A percentile compares a stretch with the other conserved stretches of the same genome.
phyloP scores from a whole-genome alignment of 306 rosid genomes.

The Trifolium repens region DNA sequence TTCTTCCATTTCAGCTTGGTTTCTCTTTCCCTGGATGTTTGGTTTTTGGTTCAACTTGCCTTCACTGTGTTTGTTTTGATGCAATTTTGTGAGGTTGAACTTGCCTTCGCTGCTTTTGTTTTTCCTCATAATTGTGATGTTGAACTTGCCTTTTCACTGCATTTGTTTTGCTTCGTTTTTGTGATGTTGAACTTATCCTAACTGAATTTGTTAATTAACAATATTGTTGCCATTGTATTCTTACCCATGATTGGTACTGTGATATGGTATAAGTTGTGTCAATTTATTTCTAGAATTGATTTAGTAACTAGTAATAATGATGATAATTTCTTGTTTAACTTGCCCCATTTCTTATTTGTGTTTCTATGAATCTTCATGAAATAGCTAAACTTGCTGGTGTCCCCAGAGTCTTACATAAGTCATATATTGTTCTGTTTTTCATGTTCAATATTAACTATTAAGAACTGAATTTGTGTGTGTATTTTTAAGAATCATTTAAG shows the following conservation, averaged over 20 bases:
- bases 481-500: neutral
- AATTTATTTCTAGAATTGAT: neutral
- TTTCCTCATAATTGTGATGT: too few relatives aligned
- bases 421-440: neutral
- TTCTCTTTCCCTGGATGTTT: neutral
- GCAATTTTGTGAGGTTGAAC: too few relatives aligned
- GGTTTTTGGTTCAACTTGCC: neutral
- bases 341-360: neutral
- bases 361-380: neutral
- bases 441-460: neutral
- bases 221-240: neutral
- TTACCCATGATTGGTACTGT: neutral
- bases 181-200: neutral
- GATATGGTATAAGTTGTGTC: neutral
- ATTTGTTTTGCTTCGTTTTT: neutral
- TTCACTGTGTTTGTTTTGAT: neutral
- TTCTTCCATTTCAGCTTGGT: neutral
- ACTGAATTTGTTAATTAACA: neutral
- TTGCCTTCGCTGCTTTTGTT: neutral
- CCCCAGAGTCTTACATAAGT: neutral
- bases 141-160: neutral
- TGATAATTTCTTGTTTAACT: neutral
- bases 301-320: neutral
- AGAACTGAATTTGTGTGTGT: neutral
- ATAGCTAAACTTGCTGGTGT: neutral